Evolutionary conservation across 257 asterid species (phyloP), one percentile per base, ranked within the genome.

Genomic region (Phtheirospermum japonicum): DNA sequence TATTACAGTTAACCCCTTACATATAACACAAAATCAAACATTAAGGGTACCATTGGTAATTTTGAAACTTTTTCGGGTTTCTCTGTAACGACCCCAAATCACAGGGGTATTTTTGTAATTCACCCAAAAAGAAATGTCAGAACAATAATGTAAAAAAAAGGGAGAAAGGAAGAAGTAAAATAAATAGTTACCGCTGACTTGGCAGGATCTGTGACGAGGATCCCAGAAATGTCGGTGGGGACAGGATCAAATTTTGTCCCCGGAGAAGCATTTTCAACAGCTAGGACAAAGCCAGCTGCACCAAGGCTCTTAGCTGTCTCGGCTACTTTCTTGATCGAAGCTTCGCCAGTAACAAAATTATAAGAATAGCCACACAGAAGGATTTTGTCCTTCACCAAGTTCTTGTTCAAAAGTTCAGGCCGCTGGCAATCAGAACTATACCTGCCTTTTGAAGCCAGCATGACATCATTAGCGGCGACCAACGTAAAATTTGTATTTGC

Each of bases 301-400:
- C 96, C 96, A 13, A 93, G 97, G 70, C 69, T 82, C 83, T 76
- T 89, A 10, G 97, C 95, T 59, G 99, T 87, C 71, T 87, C 79
- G 0, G 89, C 67, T 36, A 87, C 99, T 68, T 67, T 84, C 79
- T 89, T 93, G 56, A 93, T 79, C 13, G 95, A 93, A 63, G 99
- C 83, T 64, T 96, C 78, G 63, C 96, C 99, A 55, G 79, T 72
- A 45, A 87, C 90, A 67, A 93, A 93, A 73, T 93, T 93, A 77
- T 87, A 93, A 46, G 99, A 87, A 74, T 89, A 89, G 59, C 99
- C 99, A 69, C 99, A 93, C 31, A 93, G 96, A 78, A 93, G 89
- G 72, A 93, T 90, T 67, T 85, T 93, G 42, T 97, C 99, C 71
- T 79, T 79, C 70, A 93, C 97, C 79, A 89, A 77, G 48, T 82